Conservation (phyloP, 2,329 filamentous ascomycete species). For the Diaporthe nobilis region DNA sequence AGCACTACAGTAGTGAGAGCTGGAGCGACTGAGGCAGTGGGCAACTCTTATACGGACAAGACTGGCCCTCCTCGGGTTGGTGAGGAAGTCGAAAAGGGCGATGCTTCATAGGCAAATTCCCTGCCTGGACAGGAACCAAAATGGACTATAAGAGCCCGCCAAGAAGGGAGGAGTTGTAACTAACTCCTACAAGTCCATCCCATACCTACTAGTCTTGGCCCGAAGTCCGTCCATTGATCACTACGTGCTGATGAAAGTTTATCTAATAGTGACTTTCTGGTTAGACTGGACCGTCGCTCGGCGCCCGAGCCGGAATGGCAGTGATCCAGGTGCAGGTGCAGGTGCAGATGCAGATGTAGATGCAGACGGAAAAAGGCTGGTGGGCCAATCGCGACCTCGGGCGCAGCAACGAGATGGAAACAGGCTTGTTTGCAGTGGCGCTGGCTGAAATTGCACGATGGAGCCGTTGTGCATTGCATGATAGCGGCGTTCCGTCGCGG, state of each 20-base stretch:
- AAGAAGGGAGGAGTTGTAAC: background rate
- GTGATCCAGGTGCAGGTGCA: slow-evolving; percentile 17
- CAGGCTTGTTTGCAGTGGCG: slow-evolving; percentile 23
- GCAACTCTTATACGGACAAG: background rate
- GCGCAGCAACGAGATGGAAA: slow-evolving; percentile 9
- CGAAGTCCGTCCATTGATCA: background rate
- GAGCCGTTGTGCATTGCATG: slow-evolving; percentile 22
- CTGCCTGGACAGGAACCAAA: background rate
- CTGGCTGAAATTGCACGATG: slow-evolving; percentile 3
- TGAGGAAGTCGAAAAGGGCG: background rate
- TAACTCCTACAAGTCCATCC: background rate
- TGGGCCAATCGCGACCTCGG: slow-evolving; percentile 12
- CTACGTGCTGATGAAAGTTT: slow-evolving; percentile 2
- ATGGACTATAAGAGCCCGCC: background rate
- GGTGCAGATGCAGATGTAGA: background rate
- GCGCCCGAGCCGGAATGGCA: slow-evolving; percentile 4
- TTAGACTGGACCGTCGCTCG: background rate
- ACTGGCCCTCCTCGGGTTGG: background rate
- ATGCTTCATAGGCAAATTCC: too few species aligned
- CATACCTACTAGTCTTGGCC: background rate
- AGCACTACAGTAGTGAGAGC: background rate
- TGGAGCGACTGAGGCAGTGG: background rate
- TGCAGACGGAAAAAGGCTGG: background rate
- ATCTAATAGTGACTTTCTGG: background rate
- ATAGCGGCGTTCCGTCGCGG: slow-evolving; percentile 8